These are phyloP conservation scores for Poterioochromonas sp. DNA, from an alignment of 352 stramenopile species.

Conservation along the genomic window DNA sequence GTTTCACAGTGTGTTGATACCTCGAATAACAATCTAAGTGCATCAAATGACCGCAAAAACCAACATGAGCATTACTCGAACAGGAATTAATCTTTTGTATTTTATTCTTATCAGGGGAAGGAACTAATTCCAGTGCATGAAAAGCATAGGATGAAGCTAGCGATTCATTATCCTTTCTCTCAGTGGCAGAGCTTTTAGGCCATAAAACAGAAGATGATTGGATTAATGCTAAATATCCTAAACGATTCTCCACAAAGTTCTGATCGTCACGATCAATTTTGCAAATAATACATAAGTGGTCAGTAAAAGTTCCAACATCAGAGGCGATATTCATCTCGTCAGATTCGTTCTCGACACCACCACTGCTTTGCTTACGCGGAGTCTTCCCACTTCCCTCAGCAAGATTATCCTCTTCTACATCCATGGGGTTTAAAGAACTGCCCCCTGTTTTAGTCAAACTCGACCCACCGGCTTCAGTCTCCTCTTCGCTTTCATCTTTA, in stretches of 20 bases:
- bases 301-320: too few relatives aligned
- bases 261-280: background rate
- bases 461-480: background rate
- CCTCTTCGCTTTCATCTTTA: background rate
- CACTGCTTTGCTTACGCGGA: background rate
- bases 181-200: too few relatives aligned
- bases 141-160: too few relatives aligned
- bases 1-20: slow-evolving; percentile 79
- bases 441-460: background rate
- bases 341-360: background rate
- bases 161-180: too few relatives aligned
- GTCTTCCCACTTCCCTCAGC: background rate
- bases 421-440: background rate
- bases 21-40: slow-evolving; percentile 88
- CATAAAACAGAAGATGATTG: too few relatives aligned
- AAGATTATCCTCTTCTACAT: background rate
- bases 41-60: slow-evolving; percentile 84
- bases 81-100: too few relatives aligned
- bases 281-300: background rate
- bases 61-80: slow-evolving; percentile 28
- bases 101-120: too few relatives aligned
- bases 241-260: too few relatives aligned
- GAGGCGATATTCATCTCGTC: too few relatives aligned
- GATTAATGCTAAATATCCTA: too few relatives aligned
- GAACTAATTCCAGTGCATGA: too few relatives aligned